Conservation (phyloP, 768 basidiomycete genomes). For the Neoboletus subvelutipes region DNA sequence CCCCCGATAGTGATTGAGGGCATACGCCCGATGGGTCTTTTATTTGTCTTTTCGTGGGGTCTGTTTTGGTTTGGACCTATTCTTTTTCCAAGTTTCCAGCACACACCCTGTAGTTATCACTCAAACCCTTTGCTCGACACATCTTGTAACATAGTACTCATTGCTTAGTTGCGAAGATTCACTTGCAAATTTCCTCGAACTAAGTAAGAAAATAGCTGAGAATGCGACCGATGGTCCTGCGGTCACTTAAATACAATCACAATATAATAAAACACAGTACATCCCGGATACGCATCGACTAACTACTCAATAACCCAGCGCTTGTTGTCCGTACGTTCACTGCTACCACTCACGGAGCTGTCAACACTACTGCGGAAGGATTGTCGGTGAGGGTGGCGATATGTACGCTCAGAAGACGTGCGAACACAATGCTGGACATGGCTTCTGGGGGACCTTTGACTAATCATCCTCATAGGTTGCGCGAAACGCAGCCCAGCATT, state of each 20-base stretch:
- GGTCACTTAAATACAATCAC: neutral
- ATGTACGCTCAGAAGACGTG: constrained; percentile 27
- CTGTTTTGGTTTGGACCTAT: constrained; percentile 1
- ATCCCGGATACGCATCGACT: neutral
- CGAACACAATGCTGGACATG: constrained; percentile 38
- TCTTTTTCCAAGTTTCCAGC: neutral
- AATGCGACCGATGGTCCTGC: neutral
- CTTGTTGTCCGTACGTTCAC: constrained; percentile 7
- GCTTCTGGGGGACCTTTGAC: constrained; percentile 18
- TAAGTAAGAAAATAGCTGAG: neutral
- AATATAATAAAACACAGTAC: neutral
- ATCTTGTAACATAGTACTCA: constrained; percentile 10
- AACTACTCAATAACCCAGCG: constrained; percentile 33
- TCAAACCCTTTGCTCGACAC: neutral
- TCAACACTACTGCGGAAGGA: constrained; percentile 1
- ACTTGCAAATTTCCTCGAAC: neutral
- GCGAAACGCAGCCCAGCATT: too few relatives aligned
- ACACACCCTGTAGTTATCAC: constrained; percentile 19
- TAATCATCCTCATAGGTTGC: neutral
- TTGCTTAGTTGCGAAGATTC: neutral
- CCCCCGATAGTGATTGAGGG: constrained; percentile 29
- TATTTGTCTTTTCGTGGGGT: neutral
- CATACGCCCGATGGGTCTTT: neutral
- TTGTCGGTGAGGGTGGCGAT: constrained; percentile 22
- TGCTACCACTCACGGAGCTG: constrained; percentile 9